Percentiles rank a stretch among this genome's conserved stretches.
These are phyloP conservation scores for Ophiostoma sp. DNA, from an alignment of 2,329 filamentous ascomycete genomes.

Conservation along the genomic window DNA sequence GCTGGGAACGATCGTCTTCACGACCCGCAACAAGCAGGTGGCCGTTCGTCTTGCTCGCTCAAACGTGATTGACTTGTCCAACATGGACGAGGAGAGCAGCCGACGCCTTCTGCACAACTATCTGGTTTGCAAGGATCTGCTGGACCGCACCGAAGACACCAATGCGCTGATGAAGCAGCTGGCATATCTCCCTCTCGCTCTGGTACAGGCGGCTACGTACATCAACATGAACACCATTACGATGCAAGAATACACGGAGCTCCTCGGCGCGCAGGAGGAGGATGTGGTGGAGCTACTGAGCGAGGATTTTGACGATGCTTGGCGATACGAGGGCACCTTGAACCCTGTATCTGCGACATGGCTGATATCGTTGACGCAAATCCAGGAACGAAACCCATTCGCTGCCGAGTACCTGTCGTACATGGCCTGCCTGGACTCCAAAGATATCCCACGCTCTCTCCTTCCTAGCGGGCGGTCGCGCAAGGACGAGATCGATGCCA, in stretches of 20 bases:
- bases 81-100: neutral
- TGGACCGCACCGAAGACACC: neutral
- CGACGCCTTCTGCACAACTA: neutral
- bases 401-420: neutral
- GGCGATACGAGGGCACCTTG: neutral
- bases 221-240: conserved; percentile 1
- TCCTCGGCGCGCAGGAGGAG: neutral
- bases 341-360: neutral
- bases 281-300: neutral
- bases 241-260: neutral
- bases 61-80: neutral
- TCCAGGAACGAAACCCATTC: neutral
- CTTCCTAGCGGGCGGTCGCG: neutral
- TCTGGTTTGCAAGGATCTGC: neutral
- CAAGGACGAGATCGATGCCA: neutral
- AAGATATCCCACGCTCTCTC: neutral
- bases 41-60: neutral
- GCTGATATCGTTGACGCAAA: conserved; percentile 5
- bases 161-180: neutral
- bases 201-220: neutral
- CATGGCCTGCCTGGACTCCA: conserved; percentile 1
- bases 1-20: neutral
- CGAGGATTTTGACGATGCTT: neutral
- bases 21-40: neutral
- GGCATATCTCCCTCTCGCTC: neutral